Evolutionary conservation across 768 basidiomycete species (phyloP), one percentile per base, ranked within the genome.

Genomic region (Mycena galericulata): DNA sequence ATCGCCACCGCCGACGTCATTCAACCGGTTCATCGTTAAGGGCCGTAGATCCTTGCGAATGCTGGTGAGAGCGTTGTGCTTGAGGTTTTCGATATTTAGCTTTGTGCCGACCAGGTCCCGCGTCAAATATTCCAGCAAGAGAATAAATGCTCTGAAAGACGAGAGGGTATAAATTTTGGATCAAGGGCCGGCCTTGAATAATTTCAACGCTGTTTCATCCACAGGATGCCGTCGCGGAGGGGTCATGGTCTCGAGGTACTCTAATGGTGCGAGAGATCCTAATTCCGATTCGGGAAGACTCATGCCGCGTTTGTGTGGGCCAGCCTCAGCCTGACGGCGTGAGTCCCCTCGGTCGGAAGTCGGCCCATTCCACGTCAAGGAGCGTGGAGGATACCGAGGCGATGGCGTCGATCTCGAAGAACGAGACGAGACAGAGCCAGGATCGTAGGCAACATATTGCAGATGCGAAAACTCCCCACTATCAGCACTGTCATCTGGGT

Each of bases 161-260:
- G 43, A 27, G 40, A 46, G 54, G 30, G 56, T 60, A 7, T 1
- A 9, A 27, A 20, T 10, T 56, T 22, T 30, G 20, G 34, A 36
- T 71, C 66, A 71, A 26, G 66, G 70, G 22, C 62, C 56, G 8
- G 62, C 62, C 54, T 32, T 80, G 61, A 85, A 78, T 17, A 78
- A 75, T 73, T 85, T 86, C 62, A 88, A 76, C 27, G 83, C 81
- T 62, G 82, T 82, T 70, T 86, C 86, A 70, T 93, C 92, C 57
- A 90, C 81, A 1, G 91, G 90, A 71, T 92, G 88, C 59, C 92
- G 87, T 73, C 88, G 87, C 49, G 85, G 86, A 32, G 89, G 89
- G 18, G 90, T 84, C 41, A 87, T 83, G 49, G 86, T 87, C 75
- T 91, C 86, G 47, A 92, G 84, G 76, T 91, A 92, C n/a, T 87